These are phyloP conservation scores for Mangifera indica DNA, from an alignment of 345 rosid genomes.

Conservation along the genomic window DNA sequence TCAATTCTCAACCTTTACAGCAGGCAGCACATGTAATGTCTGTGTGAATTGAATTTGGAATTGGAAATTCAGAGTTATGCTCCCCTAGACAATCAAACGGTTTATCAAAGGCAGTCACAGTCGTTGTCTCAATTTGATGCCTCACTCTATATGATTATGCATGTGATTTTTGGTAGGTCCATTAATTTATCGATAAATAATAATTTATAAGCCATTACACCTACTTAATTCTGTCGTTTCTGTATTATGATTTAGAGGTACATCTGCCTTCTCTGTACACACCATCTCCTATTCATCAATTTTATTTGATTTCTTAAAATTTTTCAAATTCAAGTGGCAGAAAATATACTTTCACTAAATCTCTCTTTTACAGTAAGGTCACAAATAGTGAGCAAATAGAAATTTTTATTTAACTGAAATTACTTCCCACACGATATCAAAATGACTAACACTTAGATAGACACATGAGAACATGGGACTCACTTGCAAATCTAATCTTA, in stretches of 20 bases:
- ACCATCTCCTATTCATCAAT: neutral
- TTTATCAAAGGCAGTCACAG: conserved; percentile 7
- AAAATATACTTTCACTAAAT: no score
- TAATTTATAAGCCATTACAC: neutral
- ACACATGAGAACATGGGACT: no score
- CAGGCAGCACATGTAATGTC: conserved; percentile 32
- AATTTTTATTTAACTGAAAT: no score
- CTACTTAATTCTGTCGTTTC: neutral
- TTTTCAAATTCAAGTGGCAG: no score
- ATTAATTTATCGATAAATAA: neutral
- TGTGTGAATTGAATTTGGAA: conserved; percentile 3
- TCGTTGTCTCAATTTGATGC: conserved; percentile 22
- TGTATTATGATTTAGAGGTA: neutral
- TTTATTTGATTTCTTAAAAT: no score
- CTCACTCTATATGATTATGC: conserved; percentile 20
- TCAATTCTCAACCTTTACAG: conserved; percentile 1
- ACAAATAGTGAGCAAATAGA: no score
- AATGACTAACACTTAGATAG: no score
- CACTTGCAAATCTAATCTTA: no score
- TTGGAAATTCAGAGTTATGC: neutral
- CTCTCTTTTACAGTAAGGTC: no score
- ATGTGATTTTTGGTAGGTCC: conserved; percentile 32
- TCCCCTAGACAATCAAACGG: conserved; percentile 11
- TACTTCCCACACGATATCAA: no score
- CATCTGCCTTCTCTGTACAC: neutral